phyloP scores from a whole-genome alignment of 345 rosid genomes.

The Acer campestre region DNA sequence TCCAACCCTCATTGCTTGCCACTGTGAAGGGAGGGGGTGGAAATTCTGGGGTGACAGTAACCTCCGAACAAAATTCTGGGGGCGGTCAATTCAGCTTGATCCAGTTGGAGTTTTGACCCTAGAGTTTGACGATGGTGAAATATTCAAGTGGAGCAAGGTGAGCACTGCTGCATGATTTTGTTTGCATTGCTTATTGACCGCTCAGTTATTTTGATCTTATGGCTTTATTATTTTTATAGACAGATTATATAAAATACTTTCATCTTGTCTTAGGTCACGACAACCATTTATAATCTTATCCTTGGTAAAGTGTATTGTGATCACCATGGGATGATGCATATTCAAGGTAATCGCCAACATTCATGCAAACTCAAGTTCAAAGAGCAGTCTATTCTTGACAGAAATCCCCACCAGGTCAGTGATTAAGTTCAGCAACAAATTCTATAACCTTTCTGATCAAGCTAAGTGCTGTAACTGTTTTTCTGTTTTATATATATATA shows the following conservation, averaged over 20 bases:
- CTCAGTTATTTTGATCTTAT: constrained; percentile 18
- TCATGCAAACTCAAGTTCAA: constrained; percentile 95
- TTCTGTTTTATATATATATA: neutral
- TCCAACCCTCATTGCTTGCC: constrained; percentile 96
- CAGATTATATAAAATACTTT: constrained; percentile 20
- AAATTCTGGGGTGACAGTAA: constrained; percentile 97
- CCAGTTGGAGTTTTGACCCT: constrained; percentile 85
- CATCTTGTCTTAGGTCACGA: constrained; percentile 66
- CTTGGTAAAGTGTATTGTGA: constrained; percentile 88
- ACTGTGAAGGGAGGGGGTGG: constrained; percentile 98
- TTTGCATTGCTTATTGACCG: neutral
- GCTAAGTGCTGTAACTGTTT: neutral
- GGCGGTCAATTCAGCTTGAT: constrained; percentile 95
- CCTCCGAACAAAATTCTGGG: constrained; percentile 94
- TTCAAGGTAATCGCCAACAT: constrained; percentile 73
- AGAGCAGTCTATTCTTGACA: constrained; percentile 85
- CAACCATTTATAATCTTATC: constrained; percentile 87
- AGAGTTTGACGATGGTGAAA: constrained; percentile 97
- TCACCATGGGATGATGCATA: constrained; percentile 92
- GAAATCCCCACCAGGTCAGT: constrained; percentile 92
- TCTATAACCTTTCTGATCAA: neutral
- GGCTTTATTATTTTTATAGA: constrained; percentile 1
- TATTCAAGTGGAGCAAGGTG: constrained; percentile 98
- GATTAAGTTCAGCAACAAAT: neutral
- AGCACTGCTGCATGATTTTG: constrained; percentile 4